phyloP scores from a whole-genome alignment of 192 early-diverging fungal genomes.

The Podila verticillata region DNA sequence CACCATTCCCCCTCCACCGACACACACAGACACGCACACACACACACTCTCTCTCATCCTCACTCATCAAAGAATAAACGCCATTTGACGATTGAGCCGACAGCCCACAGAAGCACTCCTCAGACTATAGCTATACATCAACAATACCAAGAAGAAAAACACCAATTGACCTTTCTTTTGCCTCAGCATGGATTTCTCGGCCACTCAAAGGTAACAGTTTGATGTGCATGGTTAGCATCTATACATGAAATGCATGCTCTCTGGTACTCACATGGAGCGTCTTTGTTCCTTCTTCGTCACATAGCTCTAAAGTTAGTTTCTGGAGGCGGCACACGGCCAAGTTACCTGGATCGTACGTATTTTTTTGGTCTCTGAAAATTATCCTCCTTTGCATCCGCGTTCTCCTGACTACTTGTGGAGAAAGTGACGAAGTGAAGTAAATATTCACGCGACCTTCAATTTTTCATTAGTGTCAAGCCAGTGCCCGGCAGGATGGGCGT shows the following conservation, averaged over 20 bases:
- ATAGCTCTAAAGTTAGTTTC: slow-evolving; percentile 29
- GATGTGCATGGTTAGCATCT: background rate
- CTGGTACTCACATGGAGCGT: background rate
- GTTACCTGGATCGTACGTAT: slow-evolving; percentile 41
- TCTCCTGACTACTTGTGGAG: background rate
- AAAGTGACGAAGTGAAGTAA: background rate
- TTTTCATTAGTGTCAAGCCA: slow-evolving; percentile 52
- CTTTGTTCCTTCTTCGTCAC: background rate
- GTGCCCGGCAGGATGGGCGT: slow-evolving; percentile 52
- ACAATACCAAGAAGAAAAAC: too few species aligned
- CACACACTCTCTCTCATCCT: too few species aligned
- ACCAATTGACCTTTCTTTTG: background rate
- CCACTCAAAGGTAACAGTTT: slow-evolving; percentile 26
- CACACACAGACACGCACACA: too few species aligned
- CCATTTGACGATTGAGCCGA: too few species aligned
- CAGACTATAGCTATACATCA: too few species aligned
- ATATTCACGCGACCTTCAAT: background rate
- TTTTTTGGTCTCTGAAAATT: background rate
- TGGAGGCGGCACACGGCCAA: slow-evolving; percentile 47
- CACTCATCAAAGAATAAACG: too few species aligned
- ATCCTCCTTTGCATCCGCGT: background rate
- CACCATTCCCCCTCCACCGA: too few species aligned
- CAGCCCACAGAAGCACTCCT: too few species aligned
- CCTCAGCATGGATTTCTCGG: slow-evolving; percentile 32
- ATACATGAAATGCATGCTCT: background rate